These are phyloP conservation scores for Fusarium fujikuroi DNA, from an alignment of 2,329 filamentous ascomycete species.

Conservation along the genomic window DNA sequence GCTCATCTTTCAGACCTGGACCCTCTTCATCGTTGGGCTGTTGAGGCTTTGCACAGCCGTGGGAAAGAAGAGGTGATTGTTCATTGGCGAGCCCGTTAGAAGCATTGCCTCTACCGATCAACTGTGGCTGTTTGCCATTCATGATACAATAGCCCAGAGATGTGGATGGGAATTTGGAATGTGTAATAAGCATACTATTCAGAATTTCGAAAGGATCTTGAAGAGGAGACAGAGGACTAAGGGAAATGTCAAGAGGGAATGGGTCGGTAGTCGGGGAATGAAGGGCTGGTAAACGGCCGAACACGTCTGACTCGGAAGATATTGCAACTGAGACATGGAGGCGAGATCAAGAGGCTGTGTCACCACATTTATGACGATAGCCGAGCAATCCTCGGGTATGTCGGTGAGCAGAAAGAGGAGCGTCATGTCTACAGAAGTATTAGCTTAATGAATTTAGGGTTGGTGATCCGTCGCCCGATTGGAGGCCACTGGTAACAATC, in stretches of 20 bases:
- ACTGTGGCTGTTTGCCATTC: neutral
- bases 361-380: neutral
- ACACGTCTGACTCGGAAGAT: neutral
- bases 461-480: too few relatives aligned
- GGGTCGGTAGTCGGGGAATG: too few relatives aligned
- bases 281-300: fast-evolving
- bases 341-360: neutral
- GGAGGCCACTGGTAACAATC: fast-evolving
- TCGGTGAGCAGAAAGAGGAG: neutral
- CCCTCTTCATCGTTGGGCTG: neutral
- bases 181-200: neutral
- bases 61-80: neutral
- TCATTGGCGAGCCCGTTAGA: neutral
- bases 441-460: fast-evolving
- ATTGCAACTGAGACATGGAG: neutral
- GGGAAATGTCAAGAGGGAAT: fast-evolving
- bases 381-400: neutral
- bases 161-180: neutral
- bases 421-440: fast-evolving
- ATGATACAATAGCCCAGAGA: neutral
- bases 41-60: neutral
- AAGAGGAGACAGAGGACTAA: fast-evolving
- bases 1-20: neutral
- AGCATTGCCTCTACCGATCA: fast-evolving
- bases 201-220: neutral